These are phyloP conservation scores for Geranomyces michiganensis DNA, from an alignment of 192 early-diverging fungal species.

Conservation along the genomic window DNA sequence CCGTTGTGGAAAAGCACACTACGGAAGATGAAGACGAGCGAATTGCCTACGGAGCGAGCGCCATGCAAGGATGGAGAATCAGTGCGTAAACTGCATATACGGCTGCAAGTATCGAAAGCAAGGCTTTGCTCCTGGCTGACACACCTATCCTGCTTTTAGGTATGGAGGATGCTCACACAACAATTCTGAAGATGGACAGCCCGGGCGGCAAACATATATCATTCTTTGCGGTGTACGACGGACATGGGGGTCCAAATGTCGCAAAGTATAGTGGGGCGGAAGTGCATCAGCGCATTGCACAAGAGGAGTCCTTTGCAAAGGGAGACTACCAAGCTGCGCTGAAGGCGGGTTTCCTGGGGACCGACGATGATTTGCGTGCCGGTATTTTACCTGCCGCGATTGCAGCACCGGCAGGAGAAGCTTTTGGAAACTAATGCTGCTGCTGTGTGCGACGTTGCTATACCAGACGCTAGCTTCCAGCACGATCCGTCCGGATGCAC, in stretches of 20 bases:
- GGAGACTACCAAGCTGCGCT: constrained; percentile 77
- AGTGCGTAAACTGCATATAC: constrained; percentile 48
- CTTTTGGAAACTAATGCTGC: background rate
- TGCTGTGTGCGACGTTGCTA: background rate
- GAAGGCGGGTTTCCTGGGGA: constrained; percentile 78
- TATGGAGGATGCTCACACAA: constrained; percentile 98
- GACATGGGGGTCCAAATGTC: constrained; percentile 84
- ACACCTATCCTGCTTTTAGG: constrained; percentile 44
- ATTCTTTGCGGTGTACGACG: constrained; percentile 98
- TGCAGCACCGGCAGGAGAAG: background rate
- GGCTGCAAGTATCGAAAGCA: background rate
- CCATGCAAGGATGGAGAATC: constrained; percentile 98
- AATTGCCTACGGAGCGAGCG: constrained; percentile 80
- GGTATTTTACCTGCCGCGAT: constrained; percentile 44
- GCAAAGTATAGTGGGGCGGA: constrained; percentile 82
- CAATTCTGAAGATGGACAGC: constrained; percentile 68
- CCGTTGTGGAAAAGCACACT: constrained; percentile 87
- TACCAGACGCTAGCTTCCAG: constrained; percentile 69
- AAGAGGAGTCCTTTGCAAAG: constrained; percentile 64
- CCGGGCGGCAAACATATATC: constrained; percentile 52
- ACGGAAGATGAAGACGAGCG: constrained; percentile 72
- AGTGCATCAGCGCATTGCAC: constrained; percentile 74
- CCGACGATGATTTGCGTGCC: constrained; percentile 75
- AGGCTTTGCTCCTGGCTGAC: background rate
- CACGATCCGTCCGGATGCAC: constrained; percentile 95